phyloP scores from a whole-genome alignment of 345 rosid species.

The Diplotaxis tenuifolia region DNA sequence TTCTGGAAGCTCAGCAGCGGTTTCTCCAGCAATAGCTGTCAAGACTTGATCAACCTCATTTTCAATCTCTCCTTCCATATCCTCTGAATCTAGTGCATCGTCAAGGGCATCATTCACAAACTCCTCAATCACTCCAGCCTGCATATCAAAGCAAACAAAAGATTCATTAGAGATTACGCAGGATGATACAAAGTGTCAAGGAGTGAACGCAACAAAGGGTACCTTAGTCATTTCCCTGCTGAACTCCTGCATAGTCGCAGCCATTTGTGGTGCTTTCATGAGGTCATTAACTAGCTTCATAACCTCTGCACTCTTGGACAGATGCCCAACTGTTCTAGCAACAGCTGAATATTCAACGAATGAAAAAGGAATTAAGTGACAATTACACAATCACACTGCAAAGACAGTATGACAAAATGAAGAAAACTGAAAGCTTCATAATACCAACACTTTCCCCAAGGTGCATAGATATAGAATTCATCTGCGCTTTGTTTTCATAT shows the following conservation, averaged over 20 bases:
- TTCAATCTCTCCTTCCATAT: slow-evolving; percentile 86
- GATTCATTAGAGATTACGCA: neutral
- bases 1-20: no score
- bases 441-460: slow-evolving; percentile 95
- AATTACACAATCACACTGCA: neutral
- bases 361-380: neutral
- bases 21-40: no score
- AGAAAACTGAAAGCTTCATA: slow-evolving; percentile 9
- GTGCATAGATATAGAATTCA: slow-evolving; percentile 96
- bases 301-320: slow-evolving; percentile 89
- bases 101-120: slow-evolving; percentile 81
- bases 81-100: slow-evolving; percentile 75
- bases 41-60: slow-evolving; percentile 94
- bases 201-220: neutral
- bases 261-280: slow-evolving; percentile 93
- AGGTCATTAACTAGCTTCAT: slow-evolving; percentile 94
- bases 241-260: slow-evolving; percentile 88
- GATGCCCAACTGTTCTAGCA: slow-evolving; percentile 88
- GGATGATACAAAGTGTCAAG: neutral
- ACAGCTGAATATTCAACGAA: slow-evolving; percentile 51
- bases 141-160: slow-evolving; percentile 17
- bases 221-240: slow-evolving; percentile 93
- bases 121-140: slow-evolving; percentile 94
- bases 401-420: neutral
- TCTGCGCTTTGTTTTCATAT: slow-evolving; percentile 84